Evolutionary conservation across 306 rosid species (phyloP).

Genomic region (Myrica gale): DNA sequence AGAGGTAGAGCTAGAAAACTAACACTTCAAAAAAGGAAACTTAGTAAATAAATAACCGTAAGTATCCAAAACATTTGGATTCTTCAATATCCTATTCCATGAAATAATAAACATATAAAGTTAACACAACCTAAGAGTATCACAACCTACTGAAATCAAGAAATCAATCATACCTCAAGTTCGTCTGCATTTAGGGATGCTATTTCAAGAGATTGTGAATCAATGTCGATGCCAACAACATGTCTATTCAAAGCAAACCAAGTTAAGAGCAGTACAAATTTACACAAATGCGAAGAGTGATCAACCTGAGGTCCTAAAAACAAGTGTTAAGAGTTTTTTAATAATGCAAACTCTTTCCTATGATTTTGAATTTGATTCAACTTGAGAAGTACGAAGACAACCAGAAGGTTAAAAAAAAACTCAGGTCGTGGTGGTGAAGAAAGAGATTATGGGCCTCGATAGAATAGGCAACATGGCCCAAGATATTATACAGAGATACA

Average conservation of each 20-base stretch:
- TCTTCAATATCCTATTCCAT: conserved; percentile 2
- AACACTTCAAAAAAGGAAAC: neutral
- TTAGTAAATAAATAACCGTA: neutral
- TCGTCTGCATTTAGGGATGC: conserved; percentile 77
- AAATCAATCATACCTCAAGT: conserved; percentile 65
- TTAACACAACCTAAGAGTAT: conserved; percentile 16
- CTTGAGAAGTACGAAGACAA: conserved; percentile 10
- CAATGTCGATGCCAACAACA: conserved; percentile 84
- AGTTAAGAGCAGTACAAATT: conserved; percentile 30
- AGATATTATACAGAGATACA: neutral
- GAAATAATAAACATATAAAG: conserved; percentile 20
- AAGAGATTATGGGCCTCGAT: neutral
- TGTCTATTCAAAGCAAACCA: conserved; percentile 64
- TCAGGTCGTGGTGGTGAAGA: neutral
- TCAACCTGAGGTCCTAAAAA: neutral
- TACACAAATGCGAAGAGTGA: neutral
- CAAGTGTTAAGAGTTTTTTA: neutral
- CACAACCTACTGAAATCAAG: conserved; percentile 17
- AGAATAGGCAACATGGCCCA: neutral
- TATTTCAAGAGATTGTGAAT: conserved; percentile 79
- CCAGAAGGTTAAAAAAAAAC: neutral
- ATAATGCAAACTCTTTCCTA: neutral
- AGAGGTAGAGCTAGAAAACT: neutral
- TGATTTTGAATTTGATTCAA: conserved; percentile 15
- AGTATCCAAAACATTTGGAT: neutral